Base-by-base conservation (phyloP, 2,329 filamentous ascomycete species). In the Xylariaceae sp. region DNA sequence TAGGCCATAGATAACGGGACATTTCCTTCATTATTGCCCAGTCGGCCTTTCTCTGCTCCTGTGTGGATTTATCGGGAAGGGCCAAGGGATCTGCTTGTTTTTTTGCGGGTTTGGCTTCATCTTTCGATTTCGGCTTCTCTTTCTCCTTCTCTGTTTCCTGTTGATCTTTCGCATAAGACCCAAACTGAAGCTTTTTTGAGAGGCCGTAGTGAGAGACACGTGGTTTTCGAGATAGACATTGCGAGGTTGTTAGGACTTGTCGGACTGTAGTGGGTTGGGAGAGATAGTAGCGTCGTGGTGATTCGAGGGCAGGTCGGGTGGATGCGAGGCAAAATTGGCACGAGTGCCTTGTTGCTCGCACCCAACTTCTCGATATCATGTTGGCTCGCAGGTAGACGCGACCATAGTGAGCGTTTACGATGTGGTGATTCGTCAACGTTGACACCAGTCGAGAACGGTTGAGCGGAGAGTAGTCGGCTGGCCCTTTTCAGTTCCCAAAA, bases 1-100 rank as follows among this genome's bases (percentile, higher is more conserved):
- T 95, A 19, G 93, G 93, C 93, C 93, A 98, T 19, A 98, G 73
- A 67, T 98, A 98, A 51, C 84, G 84, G 49, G 86, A 84, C 92
- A 98, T 97, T 66, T 98, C 92, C 69, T 87, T 94, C 76, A 98
- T 93, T 56, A 98, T 98, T 38, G 91, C 91, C 92, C 92, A 96
- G 63, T 98, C 93, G 7, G 91, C 92, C 70, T 91, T 94, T 58
- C 93, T 82, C 75, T 98, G 94, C 69, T 96, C 88, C 58, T 91
- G 83, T 17, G 82, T 84, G 40, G 81, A 82, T 61, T 80, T 83
- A 50, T 86, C 77, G 61, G 85, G 75, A 11, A 76, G 70, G 17
- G 86, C 77, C 35, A 91, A 67, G 22, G 80, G 75, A 56, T 84
- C 82, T 50, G 59, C 61, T 47, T 44, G 57, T 11, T 47, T 40